phyloP scores from a whole-genome alignment of 2,329 filamentous ascomycete genomes.

The Cytospora chrysosperma region DNA sequence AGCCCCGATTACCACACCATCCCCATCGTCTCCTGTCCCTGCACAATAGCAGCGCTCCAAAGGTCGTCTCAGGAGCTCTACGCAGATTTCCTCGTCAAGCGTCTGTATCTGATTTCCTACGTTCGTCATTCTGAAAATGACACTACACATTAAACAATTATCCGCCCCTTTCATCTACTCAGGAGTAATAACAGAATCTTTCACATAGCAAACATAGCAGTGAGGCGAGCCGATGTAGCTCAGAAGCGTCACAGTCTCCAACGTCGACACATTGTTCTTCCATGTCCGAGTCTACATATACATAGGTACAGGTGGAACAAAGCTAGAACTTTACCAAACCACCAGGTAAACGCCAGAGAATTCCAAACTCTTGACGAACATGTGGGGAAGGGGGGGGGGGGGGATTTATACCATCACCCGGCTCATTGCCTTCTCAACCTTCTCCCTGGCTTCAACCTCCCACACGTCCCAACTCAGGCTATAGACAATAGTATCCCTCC shows the following conservation, averaged over 20 bases:
- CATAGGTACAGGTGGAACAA: too few species aligned
- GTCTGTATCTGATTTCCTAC: not conserved
- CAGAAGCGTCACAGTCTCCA: too few species aligned
- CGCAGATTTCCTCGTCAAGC: not conserved
- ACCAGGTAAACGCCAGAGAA: not conserved
- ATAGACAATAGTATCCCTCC: slow-evolving; percentile 31
- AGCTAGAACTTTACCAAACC: too few species aligned
- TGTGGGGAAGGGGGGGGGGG: too few species aligned
- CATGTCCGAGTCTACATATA: too few species aligned
- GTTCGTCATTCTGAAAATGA: not conserved
- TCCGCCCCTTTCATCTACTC: too few species aligned
- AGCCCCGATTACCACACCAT: not conserved
- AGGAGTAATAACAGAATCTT: too few species aligned
- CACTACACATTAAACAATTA: too few species aligned
- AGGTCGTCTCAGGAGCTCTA: not conserved
- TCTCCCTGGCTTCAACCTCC: slow-evolving; percentile 25
- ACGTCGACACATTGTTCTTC: too few species aligned
- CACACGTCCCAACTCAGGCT: slow-evolving; percentile 35
- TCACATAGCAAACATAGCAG: too few species aligned
- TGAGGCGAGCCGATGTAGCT: too few species aligned
- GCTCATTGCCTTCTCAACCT: slow-evolving; percentile 26
- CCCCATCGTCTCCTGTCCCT: not conserved
- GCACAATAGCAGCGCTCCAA: not conserved
- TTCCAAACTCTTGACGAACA: not conserved
- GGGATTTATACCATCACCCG: too few species aligned